Evolutionary conservation across 371 early-diverging fungal genomes (phyloP).

Genomic region (Syncephalastrum sp.): DNA sequence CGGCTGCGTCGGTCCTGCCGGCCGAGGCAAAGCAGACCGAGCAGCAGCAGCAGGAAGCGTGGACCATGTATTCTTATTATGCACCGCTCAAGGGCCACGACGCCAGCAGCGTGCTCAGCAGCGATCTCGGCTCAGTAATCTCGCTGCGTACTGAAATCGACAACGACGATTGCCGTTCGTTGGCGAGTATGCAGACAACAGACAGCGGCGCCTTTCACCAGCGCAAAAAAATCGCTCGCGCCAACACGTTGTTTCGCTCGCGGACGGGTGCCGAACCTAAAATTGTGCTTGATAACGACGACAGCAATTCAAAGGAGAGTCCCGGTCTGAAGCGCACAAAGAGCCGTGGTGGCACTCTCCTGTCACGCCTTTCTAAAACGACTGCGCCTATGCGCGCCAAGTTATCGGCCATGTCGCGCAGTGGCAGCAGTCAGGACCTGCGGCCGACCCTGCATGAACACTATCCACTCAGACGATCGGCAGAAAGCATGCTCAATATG

Average conservation of each 20-base stretch:
- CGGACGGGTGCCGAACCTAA: slow-evolving; percentile 29
- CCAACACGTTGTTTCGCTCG: slow-evolving; percentile 25
- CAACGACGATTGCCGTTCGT: slow-evolving; percentile 16
- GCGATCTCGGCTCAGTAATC: slow-evolving; percentile 21
- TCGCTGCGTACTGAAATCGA: slow-evolving; percentile 25
- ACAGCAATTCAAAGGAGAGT: slow-evolving; percentile 6
- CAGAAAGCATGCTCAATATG: slow-evolving; percentile 44
- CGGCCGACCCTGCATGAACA: slow-evolving; percentile 1
- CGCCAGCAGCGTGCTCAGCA: slow-evolving; percentile 15
- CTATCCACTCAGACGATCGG: slow-evolving; percentile 32
- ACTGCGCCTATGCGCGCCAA: slow-evolving; percentile 51
- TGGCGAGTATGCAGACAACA: slow-evolving; percentile 16
- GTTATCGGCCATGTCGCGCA: slow-evolving; percentile 39
- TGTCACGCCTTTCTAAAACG: slow-evolving; percentile 40
- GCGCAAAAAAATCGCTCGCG: slow-evolving; percentile 11
- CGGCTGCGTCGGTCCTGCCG: neutral
- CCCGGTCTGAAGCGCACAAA: slow-evolving; percentile 13
- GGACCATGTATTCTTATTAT: slow-evolving; percentile 18
- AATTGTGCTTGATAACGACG: slow-evolving; percentile 27
- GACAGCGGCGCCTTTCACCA: slow-evolving; percentile 12
- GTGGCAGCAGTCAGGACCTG: slow-evolving; percentile 20
- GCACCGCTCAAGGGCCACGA: slow-evolving; percentile 24
- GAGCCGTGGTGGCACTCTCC: slow-evolving; percentile 19
- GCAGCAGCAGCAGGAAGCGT: slow-evolving; percentile 15
- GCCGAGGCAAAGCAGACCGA: slow-evolving; percentile 3